Percentiles rank a stretch among this genome's conserved stretches.
phyloP scores from a whole-genome alignment of 2,329 filamentous ascomycete species.

The Alternaria metachromatica region DNA sequence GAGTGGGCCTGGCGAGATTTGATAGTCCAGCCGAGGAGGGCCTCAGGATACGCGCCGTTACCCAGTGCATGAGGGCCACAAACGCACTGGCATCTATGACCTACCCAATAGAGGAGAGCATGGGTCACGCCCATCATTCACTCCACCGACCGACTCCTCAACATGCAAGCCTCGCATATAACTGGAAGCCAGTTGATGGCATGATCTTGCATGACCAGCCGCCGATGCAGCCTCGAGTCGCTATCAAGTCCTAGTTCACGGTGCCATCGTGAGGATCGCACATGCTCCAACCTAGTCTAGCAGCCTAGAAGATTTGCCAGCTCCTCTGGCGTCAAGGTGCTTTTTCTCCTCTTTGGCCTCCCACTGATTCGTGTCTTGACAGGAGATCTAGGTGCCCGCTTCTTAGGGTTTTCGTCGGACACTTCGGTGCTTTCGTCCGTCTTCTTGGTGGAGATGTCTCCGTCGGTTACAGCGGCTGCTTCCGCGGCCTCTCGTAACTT shows the following conservation, averaged over 20 bases:
- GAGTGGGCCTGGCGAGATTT: background rate
- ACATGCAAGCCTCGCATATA: conserved; percentile 8
- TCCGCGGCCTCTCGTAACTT: conserved; percentile 56
- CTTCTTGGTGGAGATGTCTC: conserved; percentile 5
- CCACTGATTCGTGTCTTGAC: conserved; percentile 59
- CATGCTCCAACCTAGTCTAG: conserved; percentile 15
- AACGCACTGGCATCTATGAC: conserved; percentile 13
- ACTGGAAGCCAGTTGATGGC: background rate
- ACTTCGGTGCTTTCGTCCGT: conserved; percentile 28
- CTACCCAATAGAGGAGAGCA: conserved; percentile 9
- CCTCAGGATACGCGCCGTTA: conserved; percentile 20
- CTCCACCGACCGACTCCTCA: conserved; percentile 9
- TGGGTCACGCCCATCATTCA: conserved; percentile 12
- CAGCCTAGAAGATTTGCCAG: conserved; percentile 59
- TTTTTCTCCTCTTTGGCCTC: conserved; percentile 70
- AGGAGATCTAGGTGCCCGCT: conserved; percentile 36
- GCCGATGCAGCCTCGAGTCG: conserved; percentile 14
- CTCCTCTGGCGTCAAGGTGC: conserved; percentile 78
- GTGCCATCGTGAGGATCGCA: conserved; percentile 2
- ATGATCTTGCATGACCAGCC: conserved; percentile 16
- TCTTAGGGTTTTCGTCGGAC: conserved; percentile 29
- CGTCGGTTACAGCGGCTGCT: conserved; percentile 43
- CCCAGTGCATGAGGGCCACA: conserved; percentile 10
- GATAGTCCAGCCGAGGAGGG: background rate
- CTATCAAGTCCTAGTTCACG: conserved; percentile 9